Evolutionary conservation across 257 asterid genomes (phyloP), one percentile per base, ranked within the genome.

Genomic region (Solanum stenotomum): DNA sequence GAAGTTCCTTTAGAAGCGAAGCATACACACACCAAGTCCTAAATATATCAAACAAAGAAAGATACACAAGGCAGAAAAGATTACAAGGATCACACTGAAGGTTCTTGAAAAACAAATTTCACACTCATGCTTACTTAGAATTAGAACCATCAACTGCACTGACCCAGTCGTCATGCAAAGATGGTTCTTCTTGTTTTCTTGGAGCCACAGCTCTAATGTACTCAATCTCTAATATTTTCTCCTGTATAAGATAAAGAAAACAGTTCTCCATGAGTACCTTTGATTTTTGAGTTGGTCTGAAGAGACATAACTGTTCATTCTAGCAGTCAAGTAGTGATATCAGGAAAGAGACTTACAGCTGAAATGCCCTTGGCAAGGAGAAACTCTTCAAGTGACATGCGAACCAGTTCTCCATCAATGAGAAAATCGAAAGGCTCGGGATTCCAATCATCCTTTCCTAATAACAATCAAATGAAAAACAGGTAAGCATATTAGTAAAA

Each of bases 61-160:
- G 25, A 42, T 42, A 44, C 33, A 79, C 67, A 27, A 79, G 16
- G 14, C 22, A 16, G 85, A 40, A 34, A 79, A 79, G 8, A 78
- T 44, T 7, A 42, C 85, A 78, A 78, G 65, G 33, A 79, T 71
- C 5, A 9, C 65, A 79, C 65, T 16, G 56, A 42, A 42, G 15
- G 27, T 77, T 77, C 35, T n/a, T 23, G 61, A n/a, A n/a, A 23
- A 77, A 76, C 59, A 77, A n/a, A 77, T n/a, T 23, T 38, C 34
- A 77, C 49, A 23, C 23, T 86, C 85, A 83, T 38, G 86, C 94
- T 89, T 88, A 97, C 99, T 98, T 88, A 27, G 94, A 90, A 81
- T 87, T 90, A 83, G 99, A 97, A 89, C 98, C 98, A 89, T 97
- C 99, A 89, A 97, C 94, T 40, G 99, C 95, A 88, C 99, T 97